Base-by-base conservation (phyloP, 495 filamentous ascomycete species). In the Lasiosphaeria miniovina region DNA sequence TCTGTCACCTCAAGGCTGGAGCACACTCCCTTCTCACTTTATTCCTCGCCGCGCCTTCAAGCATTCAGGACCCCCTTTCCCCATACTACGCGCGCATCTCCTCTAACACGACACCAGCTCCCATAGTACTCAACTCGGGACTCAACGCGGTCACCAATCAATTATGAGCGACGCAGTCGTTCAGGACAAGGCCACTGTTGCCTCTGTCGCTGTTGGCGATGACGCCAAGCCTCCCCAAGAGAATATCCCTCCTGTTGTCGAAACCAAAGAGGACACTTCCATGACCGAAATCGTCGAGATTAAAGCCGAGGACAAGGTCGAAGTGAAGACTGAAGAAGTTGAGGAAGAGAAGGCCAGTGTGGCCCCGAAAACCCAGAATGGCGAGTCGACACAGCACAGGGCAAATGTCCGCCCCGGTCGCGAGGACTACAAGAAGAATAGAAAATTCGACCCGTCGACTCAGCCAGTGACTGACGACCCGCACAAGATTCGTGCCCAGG, bases 381-480 rank as follows among this genome's bases (percentile, higher is more conserved):
- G 48, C 9, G 63, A 72, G 34, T 52, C 63, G 49, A 60, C 61
- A 40, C 31, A 36, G n/a, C 52, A 60, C 45, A 70, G 64, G 65
- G 65, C 62, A 31, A 58, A 58, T 32, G 58, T 51, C 12, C 52
- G 65, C 50, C 58, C 62, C 46, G 60, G 69, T 51, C 56, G 41
- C 48, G 46, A 51, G 36, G 60, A 69, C 36, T 55, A 34, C 60
- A 67, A 68, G 61, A 74, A 66, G 62, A 82, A 84, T 64, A 74
- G 69, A 66, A 90, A 88, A 71, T 90, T 84, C 60, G 86, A 93
- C 65, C 80, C 86, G 32, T 80, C 80, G 36, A 68, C 74, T 15
- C 81, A 83, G 58, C 75, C 84, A 48, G 83, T 86, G 61, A 86
- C 84, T 17, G 82, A 87, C 54, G 89, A 96, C 68, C 87, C 88